Conservation (phyloP, 192 early-diverging fungal genomes). For the Pilaira anomala region DNA sequence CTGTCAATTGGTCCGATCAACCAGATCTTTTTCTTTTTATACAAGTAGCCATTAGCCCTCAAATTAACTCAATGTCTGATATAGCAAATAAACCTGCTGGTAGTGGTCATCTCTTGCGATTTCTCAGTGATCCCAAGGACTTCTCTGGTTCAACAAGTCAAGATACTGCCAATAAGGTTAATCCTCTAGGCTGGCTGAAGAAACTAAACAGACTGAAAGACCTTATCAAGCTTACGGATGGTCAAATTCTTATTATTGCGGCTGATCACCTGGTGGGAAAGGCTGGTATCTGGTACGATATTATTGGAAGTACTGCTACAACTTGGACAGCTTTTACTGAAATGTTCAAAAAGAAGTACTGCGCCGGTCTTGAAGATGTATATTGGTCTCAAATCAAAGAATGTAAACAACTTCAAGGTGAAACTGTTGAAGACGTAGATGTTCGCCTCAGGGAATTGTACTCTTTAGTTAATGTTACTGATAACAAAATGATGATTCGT, state of each 20-base stretch:
- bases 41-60: too few species aligned
- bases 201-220: not conserved
- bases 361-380: not conserved
- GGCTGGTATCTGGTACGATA: not conserved
- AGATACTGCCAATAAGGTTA: not conserved
- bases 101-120: not conserved
- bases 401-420: not conserved
- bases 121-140: not conserved
- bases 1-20: too few species aligned
- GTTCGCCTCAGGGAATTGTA: not conserved
- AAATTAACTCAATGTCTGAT: too few species aligned
- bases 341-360: not conserved
- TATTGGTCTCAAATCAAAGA: not conserved
- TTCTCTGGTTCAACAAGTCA: not conserved
- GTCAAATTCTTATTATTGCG: not conserved
- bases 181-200: not conserved
- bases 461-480: not conserved
- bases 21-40: too few species aligned
- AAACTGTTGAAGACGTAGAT: conserved; percentile 1
- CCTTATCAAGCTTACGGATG: not conserved
- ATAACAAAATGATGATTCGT: not conserved
- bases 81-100: too few species aligned
- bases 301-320: not conserved
- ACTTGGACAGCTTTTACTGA: not conserved
- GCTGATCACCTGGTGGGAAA: not conserved